Evolutionary conservation across 108 stramenopile genomes (phyloP).

Genomic region (Nitzschia sp.): DNA sequence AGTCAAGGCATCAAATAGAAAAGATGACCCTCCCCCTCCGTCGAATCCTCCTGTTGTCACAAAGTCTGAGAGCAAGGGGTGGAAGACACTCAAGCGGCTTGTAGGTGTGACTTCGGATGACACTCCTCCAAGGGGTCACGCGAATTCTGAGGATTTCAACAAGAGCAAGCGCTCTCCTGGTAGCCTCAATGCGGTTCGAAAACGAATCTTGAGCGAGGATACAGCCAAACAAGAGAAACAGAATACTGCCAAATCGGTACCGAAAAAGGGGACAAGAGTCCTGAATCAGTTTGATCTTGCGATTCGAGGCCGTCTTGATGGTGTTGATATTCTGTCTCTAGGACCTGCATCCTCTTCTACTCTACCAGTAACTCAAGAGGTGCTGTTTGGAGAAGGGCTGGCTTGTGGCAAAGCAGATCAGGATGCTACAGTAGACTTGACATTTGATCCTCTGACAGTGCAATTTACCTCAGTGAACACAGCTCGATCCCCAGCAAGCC

Average conservation of each 20-base stretch:
- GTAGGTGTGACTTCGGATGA: conserved; percentile 9
- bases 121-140: background rate
- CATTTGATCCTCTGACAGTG: conserved; percentile 27
- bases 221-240: background rate
- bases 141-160: conserved; percentile 3
- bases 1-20: conserved; percentile 43
- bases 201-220: conserved; percentile 20
- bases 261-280: background rate
- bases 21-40: background rate
- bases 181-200: conserved; percentile 17
- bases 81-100: conserved; percentile 27
- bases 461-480: conserved; percentile 18
- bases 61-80: background rate
- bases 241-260: background rate
- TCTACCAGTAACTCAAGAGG: background rate
- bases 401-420: background rate
- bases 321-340: conserved; percentile 49
- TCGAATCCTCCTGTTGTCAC: too few relatives aligned
- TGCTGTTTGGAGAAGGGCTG: background rate
- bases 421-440: conserved; percentile 3
- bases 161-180: conserved; percentile 1
- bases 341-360: conserved; percentile 32
- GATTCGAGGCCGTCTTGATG: conserved; percentile 52
- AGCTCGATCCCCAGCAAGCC: conserved; percentile 19
- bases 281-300: conserved; percentile 36